phyloP scores from a whole-genome alignment of 164 flowering plant species.

The Warburgia ugandensis region DNA sequence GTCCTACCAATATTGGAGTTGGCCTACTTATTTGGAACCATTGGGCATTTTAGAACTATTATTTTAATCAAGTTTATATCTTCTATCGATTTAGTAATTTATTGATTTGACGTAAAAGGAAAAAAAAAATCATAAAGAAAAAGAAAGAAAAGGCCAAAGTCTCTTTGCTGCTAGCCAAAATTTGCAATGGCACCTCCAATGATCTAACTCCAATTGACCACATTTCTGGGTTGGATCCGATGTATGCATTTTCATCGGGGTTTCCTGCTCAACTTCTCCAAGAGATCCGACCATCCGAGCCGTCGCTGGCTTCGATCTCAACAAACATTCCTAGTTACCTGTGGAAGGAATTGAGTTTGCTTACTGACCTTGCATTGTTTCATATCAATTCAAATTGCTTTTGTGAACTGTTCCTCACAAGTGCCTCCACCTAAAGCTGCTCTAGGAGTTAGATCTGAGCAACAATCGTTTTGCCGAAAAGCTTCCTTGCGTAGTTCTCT shows the following conservation, averaged over 20 bases:
- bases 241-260: slow-evolving; percentile 64
- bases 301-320: slow-evolving; percentile 90
- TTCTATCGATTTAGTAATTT: too few relatives aligned
- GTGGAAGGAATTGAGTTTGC: slow-evolving; percentile 51
- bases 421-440: slow-evolving; percentile 28
- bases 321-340: slow-evolving; percentile 67
- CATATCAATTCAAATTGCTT: slow-evolving; percentile 65
- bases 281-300: slow-evolving; percentile 31
- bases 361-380: slow-evolving; percentile 51
- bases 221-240: slow-evolving; percentile 84
- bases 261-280: slow-evolving; percentile 59
- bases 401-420: slow-evolving; percentile 43
- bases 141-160: too few relatives aligned
- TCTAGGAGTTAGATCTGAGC: slow-evolving; percentile 67
- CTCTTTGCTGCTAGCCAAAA: too few relatives aligned
- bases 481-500: slow-evolving; percentile 50
- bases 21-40: too few relatives aligned
- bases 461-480: slow-evolving; percentile 60
- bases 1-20: too few relatives aligned
- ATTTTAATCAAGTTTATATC: too few relatives aligned
- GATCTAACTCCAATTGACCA: too few relatives aligned
- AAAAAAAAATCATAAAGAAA: too few relatives aligned
- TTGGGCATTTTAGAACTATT: too few relatives aligned
- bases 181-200: too few relatives aligned
- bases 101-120: too few relatives aligned